phyloP scores from a whole-genome alignment of 805 yeast species.

The Lipomyces sp. region DNA sequence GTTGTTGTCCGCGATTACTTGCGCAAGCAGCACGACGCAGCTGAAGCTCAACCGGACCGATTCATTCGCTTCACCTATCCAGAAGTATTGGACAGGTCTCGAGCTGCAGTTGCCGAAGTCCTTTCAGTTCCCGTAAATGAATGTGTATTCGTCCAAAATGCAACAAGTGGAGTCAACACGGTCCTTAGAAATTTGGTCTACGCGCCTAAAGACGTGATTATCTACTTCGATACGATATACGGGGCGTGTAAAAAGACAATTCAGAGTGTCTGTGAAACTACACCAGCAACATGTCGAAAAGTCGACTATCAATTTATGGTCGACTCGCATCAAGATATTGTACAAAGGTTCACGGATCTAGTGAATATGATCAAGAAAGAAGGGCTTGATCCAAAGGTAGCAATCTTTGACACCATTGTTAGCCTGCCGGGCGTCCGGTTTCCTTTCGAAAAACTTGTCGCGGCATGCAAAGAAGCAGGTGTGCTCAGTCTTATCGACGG shows the following conservation, averaged over 20 bases:
- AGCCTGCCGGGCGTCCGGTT: conserved; percentile 60
- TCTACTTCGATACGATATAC: conserved; percentile 3
- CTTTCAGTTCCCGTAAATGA: neutral
- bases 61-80: neutral
- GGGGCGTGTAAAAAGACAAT: neutral
- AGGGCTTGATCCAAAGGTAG: conserved; percentile 5
- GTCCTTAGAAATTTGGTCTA: conserved; percentile 9
- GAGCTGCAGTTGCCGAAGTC: conserved; percentile 6
- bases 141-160: conserved; percentile 1
- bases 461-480: conserved; percentile 52
- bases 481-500: conserved; percentile 69
- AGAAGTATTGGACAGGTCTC: neutral
- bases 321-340: neutral
- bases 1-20: conserved; percentile 2
- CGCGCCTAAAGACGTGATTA: neutral
- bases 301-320: conserved; percentile 7
- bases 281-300: conserved; percentile 2
- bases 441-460: conserved; percentile 59
- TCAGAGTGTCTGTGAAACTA: conserved; percentile 1
- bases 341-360: neutral
- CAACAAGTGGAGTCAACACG: conserved; percentile 5
- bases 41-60: conserved; percentile 3
- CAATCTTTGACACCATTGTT: conserved; percentile 2
- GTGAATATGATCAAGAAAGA: neutral
- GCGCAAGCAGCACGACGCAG: conserved; percentile 5